These are phyloP conservation scores for Stagonosporopsis chrysanthemi DNA, from an alignment of 2,329 filamentous ascomycete species.

Conservation along the genomic window DNA sequence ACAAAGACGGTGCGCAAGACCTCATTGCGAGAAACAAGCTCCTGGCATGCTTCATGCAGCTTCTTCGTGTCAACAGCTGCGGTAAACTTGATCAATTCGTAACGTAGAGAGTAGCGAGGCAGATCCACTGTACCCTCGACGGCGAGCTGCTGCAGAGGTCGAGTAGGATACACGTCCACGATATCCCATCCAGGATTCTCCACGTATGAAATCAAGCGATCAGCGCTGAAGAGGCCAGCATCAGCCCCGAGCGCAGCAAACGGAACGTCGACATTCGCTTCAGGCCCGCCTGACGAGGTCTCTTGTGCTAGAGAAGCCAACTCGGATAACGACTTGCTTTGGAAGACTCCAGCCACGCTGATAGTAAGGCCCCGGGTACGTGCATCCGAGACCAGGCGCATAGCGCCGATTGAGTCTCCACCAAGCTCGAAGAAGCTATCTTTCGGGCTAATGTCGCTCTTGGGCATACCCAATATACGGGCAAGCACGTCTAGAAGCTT, in stretches of 20 bases:
- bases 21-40: conserved; percentile 67
- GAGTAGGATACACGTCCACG: conserved; percentile 64
- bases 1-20: conserved; percentile 73
- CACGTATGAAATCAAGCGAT: conserved; percentile 61
- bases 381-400: conserved; percentile 53
- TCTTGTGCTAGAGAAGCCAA: conserved; percentile 45
- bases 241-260: conserved; percentile 61
- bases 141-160: conserved; percentile 67
- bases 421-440: conserved; percentile 58
- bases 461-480: conserved; percentile 40
- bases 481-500: conserved; percentile 39
- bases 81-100: conserved; percentile 70
- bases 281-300: conserved; percentile 21
- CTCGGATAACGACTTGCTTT: conserved; percentile 50
- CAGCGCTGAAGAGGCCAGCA: conserved; percentile 55
- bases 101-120: conserved; percentile 69
- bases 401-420: conserved; percentile 57
- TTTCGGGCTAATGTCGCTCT: conserved; percentile 45
- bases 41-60: conserved; percentile 60
- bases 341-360: conserved; percentile 56
- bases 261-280: conserved; percentile 49
- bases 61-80: conserved; percentile 57
- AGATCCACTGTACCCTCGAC: conserved; percentile 64
- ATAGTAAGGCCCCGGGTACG: conserved; percentile 49
- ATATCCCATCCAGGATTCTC: conserved; percentile 61